Conservation (phyloP, 2,329 filamentous ascomycete genomes). For the Teratosphaeria pseudoeucalypti region DNA sequence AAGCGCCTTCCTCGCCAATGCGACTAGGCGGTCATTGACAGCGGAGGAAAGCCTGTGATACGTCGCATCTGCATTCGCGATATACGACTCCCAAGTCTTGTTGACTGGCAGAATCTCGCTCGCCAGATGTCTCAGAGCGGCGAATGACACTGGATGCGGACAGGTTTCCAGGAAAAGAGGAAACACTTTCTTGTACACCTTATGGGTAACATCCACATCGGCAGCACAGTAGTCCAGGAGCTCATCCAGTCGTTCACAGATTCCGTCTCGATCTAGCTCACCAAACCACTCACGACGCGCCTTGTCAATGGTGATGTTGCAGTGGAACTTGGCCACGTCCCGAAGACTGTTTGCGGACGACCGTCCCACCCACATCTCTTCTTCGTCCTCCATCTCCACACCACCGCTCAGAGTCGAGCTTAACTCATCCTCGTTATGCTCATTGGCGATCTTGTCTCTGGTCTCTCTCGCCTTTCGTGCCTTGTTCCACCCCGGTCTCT, state of each 20-base stretch:
- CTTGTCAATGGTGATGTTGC: slow-evolving; percentile 86
- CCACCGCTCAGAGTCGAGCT: slow-evolving; percentile 58
- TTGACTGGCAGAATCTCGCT: slow-evolving; percentile 87
- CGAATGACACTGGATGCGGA: slow-evolving; percentile 95
- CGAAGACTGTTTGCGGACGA: slow-evolving; percentile 92
- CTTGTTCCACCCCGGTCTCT: slow-evolving; percentile 94
- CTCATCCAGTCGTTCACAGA: slow-evolving; percentile 64
- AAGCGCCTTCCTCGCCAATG: slow-evolving; percentile 66
- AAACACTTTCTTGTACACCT: slow-evolving; percentile 88
- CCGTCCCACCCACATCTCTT: slow-evolving; percentile 88
- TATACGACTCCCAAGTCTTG: slow-evolving; percentile 75
- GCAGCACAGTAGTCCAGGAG: slow-evolving; percentile 89
- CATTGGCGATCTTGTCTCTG: slow-evolving; percentile 64
- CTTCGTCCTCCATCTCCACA: slow-evolving; percentile 60
- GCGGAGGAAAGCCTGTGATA: slow-evolving; percentile 67
- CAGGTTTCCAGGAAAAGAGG: slow-evolving; percentile 81
- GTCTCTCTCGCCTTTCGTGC: slow-evolving; percentile 83
- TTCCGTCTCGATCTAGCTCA: slow-evolving; percentile 60
- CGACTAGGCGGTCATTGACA: slow-evolving; percentile 65
- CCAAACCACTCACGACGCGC: slow-evolving; percentile 76
- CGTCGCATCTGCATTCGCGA: slow-evolving; percentile 72
- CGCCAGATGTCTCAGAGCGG: slow-evolving; percentile 82
- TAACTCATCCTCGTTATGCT: slow-evolving; percentile 62
- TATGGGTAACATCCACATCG: slow-evolving; percentile 86
- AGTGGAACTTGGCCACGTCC: slow-evolving; percentile 94